phyloP scores from a whole-genome alignment of 2,329 filamentous ascomycete genomes.

The Cadophora sp. region DNA sequence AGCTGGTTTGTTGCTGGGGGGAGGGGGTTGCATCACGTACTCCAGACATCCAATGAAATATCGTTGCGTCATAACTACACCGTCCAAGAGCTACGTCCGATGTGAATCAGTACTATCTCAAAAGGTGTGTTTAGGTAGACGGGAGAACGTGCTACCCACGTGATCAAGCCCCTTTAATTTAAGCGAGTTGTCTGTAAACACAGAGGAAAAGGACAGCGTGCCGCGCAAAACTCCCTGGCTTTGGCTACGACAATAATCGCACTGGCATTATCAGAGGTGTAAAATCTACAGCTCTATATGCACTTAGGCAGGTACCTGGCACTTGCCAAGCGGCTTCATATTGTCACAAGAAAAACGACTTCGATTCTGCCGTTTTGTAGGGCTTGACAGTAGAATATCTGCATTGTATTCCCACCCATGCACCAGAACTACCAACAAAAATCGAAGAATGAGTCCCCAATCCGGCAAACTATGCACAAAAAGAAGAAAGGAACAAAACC shows the following conservation, averaged over 20 bases:
- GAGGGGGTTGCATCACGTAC: background rate
- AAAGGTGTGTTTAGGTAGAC: background rate
- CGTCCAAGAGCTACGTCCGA: background rate
- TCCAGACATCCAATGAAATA: background rate
- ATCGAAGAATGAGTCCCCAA: background rate
- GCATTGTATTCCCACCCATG: slow-evolving; percentile 7
- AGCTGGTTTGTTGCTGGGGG: background rate
- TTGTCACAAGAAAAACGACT: background rate
- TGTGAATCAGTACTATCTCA: background rate
- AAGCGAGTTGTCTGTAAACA: background rate
- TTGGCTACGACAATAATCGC: too few relatives aligned
- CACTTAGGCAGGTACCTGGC: background rate
- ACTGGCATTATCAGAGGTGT: background rate
- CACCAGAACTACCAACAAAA: slow-evolving; percentile 4
- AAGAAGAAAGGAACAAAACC: background rate
- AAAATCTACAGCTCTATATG: too few relatives aligned
- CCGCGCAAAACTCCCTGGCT: too few relatives aligned
- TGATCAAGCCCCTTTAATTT: background rate
- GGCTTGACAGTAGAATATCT: background rate
- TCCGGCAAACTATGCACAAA: slow-evolving; percentile 10
- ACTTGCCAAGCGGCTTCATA: background rate
- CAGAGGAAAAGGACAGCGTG: too few relatives aligned
- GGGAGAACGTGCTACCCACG: background rate
- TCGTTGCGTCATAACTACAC: background rate
- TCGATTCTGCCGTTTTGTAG: background rate